These are phyloP conservation scores for Hysterium pulicare DNA, from an alignment of 2,329 filamentous ascomycete species.

Conservation along the genomic window DNA sequence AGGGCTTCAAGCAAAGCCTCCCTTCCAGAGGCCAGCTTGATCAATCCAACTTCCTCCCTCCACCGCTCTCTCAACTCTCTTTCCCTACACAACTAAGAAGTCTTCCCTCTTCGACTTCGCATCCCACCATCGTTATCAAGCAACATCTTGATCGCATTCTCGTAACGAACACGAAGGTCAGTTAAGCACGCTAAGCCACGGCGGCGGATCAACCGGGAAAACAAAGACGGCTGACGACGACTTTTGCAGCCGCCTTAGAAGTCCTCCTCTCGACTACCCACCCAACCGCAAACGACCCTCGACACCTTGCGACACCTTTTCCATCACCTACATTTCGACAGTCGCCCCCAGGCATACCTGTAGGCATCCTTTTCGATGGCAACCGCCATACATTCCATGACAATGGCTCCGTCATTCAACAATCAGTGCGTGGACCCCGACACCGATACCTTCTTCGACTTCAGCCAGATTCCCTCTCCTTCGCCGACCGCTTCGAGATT, in stretches of 20 bases:
- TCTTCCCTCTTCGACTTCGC: too few species aligned
- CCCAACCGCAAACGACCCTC: not conserved
- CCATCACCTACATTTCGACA: not conserved
- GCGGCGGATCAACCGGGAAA: not conserved
- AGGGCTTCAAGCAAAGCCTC: not conserved
- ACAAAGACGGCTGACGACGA: not conserved
- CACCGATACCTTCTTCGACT: slow-evolving; percentile 46
- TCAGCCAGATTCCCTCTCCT: slow-evolving; percentile 59
- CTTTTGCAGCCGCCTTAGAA: not conserved
- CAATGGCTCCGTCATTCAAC: slow-evolving; percentile 34
- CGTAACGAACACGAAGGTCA: not conserved
- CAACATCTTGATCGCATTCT: not conserved
- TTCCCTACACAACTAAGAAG: not conserved
- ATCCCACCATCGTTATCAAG: not conserved
- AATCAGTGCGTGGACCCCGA: slow-evolving; percentile 40
- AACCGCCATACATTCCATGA: slow-evolving; percentile 35
- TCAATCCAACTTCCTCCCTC: not conserved
- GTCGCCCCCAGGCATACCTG: not conserved
- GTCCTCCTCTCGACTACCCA: not conserved
- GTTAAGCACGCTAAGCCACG: not conserved
- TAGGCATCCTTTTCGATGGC: slow-evolving; percentile 23
- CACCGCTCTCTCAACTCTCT: not conserved
- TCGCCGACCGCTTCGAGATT: slow-evolving; percentile 54
- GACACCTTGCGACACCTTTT: not conserved
- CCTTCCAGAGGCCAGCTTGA: not conserved